These are phyloP conservation scores for Ogataea naganishii DNA, from an alignment of 805 yeast genomes.

Conservation along the genomic window DNA sequence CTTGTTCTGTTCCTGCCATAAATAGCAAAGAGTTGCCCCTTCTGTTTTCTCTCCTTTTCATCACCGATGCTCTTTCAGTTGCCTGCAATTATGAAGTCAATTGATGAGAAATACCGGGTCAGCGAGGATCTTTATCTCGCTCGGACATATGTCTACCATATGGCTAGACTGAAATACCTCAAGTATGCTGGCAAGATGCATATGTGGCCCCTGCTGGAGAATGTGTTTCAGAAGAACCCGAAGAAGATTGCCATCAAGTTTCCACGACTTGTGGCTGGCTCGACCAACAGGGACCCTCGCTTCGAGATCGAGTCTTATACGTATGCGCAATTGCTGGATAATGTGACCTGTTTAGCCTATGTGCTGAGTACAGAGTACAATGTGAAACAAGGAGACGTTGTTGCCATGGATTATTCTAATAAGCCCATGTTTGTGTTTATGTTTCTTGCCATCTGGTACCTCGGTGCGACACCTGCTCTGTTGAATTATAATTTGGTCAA, in stretches of 20 bases:
- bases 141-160: slow-evolving; percentile 32
- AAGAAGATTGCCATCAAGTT: slow-evolving; percentile 55
- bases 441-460: slow-evolving; percentile 85
- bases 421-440: slow-evolving; percentile 72
- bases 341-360: slow-evolving; percentile 57
- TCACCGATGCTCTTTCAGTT: too few relatives aligned
- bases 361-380: slow-evolving; percentile 57
- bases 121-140: slow-evolving; percentile 46
- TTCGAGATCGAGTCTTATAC: slow-evolving; percentile 59
- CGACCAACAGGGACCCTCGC: slow-evolving; percentile 25
- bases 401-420: slow-evolving; percentile 73
- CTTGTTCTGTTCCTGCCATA: too few relatives aligned
- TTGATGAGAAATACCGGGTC: slow-evolving; percentile 35
- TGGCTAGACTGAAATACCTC: slow-evolving; percentile 31
- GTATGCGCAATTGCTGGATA: slow-evolving; percentile 58
- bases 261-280: slow-evolving; percentile 38
- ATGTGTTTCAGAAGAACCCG: slow-evolving; percentile 39
- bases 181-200: slow-evolving; percentile 36
- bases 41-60: too few relatives aligned
- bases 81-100: too few relatives aligned
- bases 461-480: slow-evolving; percentile 86
- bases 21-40: too few relatives aligned
- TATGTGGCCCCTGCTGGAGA: slow-evolving; percentile 65
- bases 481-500: slow-evolving; percentile 74
- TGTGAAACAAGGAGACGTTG: slow-evolving; percentile 54